Evolutionary conservation across 2,329 filamentous ascomycete species (phyloP).

Genomic region (Fusarium chlamydosporum): DNA sequence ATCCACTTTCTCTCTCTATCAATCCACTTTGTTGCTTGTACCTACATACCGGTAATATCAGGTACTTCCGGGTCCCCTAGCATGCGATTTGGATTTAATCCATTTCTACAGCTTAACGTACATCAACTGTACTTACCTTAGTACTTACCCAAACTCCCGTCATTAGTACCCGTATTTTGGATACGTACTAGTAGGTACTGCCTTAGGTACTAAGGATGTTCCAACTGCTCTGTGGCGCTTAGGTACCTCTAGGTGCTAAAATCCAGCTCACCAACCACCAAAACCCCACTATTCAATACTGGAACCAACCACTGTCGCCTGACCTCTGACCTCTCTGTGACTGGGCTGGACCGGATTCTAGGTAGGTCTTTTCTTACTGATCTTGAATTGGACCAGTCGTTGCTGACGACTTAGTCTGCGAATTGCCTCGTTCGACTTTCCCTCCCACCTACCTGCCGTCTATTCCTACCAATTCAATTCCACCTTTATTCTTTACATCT

Average conservation of each 20-base stretch:
- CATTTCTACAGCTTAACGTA: constrained; percentile 13
- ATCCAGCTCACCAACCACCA: constrained; percentile 26
- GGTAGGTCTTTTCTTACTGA: constrained; percentile 18
- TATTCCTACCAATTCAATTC: not conserved
- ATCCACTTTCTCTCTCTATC: constrained; percentile 30
- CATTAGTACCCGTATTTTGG: not conserved
- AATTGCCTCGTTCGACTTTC: constrained; percentile 46
- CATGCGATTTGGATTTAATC: constrained; percentile 10
- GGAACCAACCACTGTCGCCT: constrained; percentile 5
- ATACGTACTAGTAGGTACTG: constrained; percentile 2
- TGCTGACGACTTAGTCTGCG: constrained; percentile 46
- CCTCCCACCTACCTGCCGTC: constrained; percentile 6
- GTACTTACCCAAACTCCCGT: not conserved
- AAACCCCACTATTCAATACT: constrained; percentile 27
- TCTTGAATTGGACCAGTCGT: constrained; percentile 41
- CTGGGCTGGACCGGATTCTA: constrained; percentile 6
- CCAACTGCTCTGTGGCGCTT: constrained; percentile 24
- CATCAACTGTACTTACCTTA: not conserved
- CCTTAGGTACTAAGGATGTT: constrained; percentile 8
- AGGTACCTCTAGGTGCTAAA: constrained; percentile 3
- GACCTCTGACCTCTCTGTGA: not conserved
- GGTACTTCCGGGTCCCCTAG: constrained; percentile 15
- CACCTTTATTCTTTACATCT: not conserved
- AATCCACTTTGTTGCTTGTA: constrained; percentile 16
- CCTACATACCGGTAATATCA: constrained; percentile 22